Base-by-base conservation (phyloP, 106 monocot species). In the Dioscorea alata region DNA sequence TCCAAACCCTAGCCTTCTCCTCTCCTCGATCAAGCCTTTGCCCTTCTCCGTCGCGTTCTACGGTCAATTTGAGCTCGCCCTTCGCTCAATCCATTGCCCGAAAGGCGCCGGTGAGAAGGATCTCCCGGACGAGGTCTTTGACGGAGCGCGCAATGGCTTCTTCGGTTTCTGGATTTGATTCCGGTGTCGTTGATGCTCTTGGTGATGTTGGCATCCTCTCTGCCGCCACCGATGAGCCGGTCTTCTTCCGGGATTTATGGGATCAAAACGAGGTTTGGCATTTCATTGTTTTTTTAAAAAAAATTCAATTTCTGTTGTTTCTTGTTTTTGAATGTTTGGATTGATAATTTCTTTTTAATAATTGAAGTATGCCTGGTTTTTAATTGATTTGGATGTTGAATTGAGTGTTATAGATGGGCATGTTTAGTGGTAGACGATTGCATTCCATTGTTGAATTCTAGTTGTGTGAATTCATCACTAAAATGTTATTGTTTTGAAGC, bases 171-270 rank as follows among this genome's bases (percentile, higher is more conserved):
- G 54, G 54, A 0, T 16, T 54, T 16, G 54, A 54, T 18, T 54
- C 59, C 2, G 59, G 59, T 23, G 1, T 23, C 59, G 12, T 21
- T 0, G 50, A 66, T 8, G 4, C 50, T 51, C 66, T 66, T 2
- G 23, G 48, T 2, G 23, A 50, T 15, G 50, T 50, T 24, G 24
- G 22, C 21, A 2, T 66, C 49, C 23, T 66, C 49, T 49, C 42
- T 1, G 66, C 22, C 15, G 19, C 66, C 13, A 49, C 42, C 13
- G 49, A 21, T 13, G 1, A 21, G 23, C 66, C 66, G 42, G 66
- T 66, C 50, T 23, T 66, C 17, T 50, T 66, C 49, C 48, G 49
- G 13, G 50, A 66, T 50, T 21, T 50, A 4, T 66, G 66, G 66
- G 66, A 66, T 50, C 66, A 66, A 22, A 66, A 49, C 20, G 66